A percentile compares a stretch with the other conserved stretches of the same genome.
Evolutionary conservation across 345 rosid species (phyloP).

Genomic region (Draba incana): DNA sequence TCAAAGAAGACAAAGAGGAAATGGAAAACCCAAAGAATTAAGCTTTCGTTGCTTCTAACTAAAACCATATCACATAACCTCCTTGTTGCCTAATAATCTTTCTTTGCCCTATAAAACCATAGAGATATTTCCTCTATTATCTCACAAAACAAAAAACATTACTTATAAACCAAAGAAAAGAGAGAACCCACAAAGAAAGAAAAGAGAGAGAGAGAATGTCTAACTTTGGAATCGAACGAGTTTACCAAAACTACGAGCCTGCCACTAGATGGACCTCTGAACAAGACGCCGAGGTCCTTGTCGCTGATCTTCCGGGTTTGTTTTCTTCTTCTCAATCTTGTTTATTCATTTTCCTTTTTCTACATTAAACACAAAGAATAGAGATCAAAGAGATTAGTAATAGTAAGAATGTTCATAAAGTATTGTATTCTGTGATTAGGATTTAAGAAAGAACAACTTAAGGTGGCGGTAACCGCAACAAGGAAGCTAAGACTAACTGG

Average conservation of each 20-base stretch:
- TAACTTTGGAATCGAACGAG: constrained; percentile 27
- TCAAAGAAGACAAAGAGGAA: constrained; percentile 38
- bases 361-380: constrained; percentile 5
- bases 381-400: constrained; percentile 3
- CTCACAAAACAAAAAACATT: constrained; percentile 31
- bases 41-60: constrained; percentile 39
- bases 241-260: constrained; percentile 41
- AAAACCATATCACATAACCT: constrained; percentile 33
- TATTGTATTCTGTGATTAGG: constrained; percentile 37
- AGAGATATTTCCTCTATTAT: constrained; percentile 25
- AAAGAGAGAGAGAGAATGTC: constrained; percentile 32
- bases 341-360: constrained; percentile 21
- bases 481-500: constrained; percentile 41
- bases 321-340: constrained; percentile 30
- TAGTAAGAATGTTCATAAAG: constrained; percentile 12
- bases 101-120: constrained; percentile 37
- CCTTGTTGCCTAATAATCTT: constrained; percentile 20
- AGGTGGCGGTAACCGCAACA: constrained; percentile 38
- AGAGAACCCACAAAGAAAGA: constrained; percentile 10
- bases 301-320: constrained; percentile 46
- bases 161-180: constrained; percentile 26
- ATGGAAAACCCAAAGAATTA: constrained; percentile 43
- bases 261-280: constrained; percentile 43
- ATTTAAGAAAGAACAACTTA: constrained; percentile 45
- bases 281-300: constrained; percentile 41